Base-by-base conservation (phyloP, 495 filamentous ascomycete species). In the Trichoderma erinaceum region DNA sequence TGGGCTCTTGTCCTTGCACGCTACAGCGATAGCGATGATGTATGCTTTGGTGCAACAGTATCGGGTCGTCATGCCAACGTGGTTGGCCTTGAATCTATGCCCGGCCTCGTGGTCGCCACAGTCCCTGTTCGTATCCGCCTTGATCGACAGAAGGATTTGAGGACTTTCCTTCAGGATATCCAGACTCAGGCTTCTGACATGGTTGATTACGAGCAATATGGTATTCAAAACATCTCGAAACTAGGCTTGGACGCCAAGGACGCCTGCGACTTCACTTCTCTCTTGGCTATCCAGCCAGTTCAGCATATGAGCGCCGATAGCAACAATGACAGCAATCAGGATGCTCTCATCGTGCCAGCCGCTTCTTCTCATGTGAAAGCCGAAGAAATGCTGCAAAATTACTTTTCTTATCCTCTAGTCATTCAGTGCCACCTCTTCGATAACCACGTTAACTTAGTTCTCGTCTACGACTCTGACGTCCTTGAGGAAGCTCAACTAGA, bases 81-180 rank as follows among this genome's bases (percentile, higher is more conserved):
- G 1, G 67, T 72, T 7, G 83, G 80, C 23, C 73, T 88, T n/a
- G 75, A 75, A n/a, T 73, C 78, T 25, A 82, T 86, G 64, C 71
- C 78, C 7, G 85, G 83, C 0, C 81, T 87, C 0, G 77, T 86
- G 0, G 82, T 89, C 50, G 81, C 86, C 21, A 88, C 88, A 0
- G 73, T 88, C 0, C 88, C 88, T 6, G 74, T 84, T 16, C 79
- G 86, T 2, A 73, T 78, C 4, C 67, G 50, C 2, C 25, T 76
- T 5, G 50, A 63, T 29, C 43, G 50, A 23, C 68, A 69, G 11
- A 65, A 63, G 52, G 15, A 41, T 18, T n/a, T 75, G 3, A 43
- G 32, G 15, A 56, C 61, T 1, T 75, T 74, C 29, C 61, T 77
- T 43, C n/a, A 64, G 1, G 41, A 41, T 7, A 38, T 84, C 1